Percentiles rank a stretch among this genome's conserved stretches.
Evolutionary conservation across 2,329 filamentous ascomycete genomes (phyloP).

Genomic region (Fusarium buharicum): DNA sequence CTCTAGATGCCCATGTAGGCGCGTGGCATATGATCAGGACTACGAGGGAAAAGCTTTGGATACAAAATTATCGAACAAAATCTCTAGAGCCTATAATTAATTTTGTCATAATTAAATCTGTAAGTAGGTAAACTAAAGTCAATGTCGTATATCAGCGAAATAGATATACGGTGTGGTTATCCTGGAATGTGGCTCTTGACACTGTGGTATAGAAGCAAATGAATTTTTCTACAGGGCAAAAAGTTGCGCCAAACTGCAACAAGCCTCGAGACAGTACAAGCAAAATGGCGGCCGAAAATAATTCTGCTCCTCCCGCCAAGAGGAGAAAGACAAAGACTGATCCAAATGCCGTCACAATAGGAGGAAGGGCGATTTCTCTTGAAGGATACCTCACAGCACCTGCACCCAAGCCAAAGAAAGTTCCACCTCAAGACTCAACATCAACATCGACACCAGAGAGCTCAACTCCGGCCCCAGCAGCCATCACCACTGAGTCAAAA

Average conservation of each 20-base stretch:
- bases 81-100: too few species aligned
- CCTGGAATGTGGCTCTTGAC: background rate
- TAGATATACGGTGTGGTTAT: conserved; percentile 2
- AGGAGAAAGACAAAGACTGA: conserved; percentile 51
- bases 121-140: background rate
- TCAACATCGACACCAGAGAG: conserved; percentile 7
- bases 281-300: conserved; percentile 44
- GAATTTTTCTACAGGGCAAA: conserved; percentile 20
- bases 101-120: background rate
- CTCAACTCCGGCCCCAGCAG: conserved; percentile 9
- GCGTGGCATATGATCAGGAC: too few species aligned
- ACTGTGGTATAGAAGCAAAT: conserved; percentile 6
- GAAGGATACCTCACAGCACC: conserved; percentile 60
- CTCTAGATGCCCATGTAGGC: too few species aligned
- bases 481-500: background rate
- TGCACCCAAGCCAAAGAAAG: conserved; percentile 43
- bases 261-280: conserved; percentile 11
- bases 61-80: too few species aligned
- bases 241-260: background rate
- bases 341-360: conserved; percentile 57
- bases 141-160: too few species aligned
- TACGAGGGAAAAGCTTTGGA: too few species aligned
- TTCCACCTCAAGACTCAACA: conserved; percentile 8
- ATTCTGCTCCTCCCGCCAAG: conserved; percentile 48
- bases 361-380: conserved; percentile 60